Conservation (phyloP, 345 rosid species). For the Luvunga scandens region DNA sequence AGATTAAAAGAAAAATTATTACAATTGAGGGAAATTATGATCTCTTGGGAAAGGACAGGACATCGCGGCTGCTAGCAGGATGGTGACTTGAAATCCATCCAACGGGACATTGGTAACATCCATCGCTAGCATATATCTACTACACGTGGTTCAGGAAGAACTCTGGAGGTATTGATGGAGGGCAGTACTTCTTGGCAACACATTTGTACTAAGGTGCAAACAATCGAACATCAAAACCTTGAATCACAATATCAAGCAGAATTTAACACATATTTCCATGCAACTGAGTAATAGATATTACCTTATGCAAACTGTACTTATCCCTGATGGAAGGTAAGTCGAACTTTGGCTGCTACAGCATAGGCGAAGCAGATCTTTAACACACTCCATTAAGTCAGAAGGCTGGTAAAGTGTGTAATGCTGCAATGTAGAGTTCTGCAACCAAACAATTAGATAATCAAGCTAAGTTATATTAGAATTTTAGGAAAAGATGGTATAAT, state of each 20-base stretch:
- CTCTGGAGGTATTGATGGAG: constrained; percentile 63
- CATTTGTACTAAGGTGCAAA: constrained; percentile 58
- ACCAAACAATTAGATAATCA: constrained; percentile 1
- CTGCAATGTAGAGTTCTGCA: constrained; percentile 74
- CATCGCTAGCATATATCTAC: not conserved
- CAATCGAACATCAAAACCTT: not conserved
- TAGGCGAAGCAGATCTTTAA: constrained; percentile 63
- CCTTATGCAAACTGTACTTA: constrained; percentile 90
- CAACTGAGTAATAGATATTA: constrained; percentile 20
- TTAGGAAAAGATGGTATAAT: not conserved
- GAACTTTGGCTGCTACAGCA: constrained; percentile 46
- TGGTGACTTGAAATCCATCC: constrained; percentile 12
- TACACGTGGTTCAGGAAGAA: constrained; percentile 44
- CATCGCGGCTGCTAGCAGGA: not conserved
- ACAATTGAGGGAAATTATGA: not conserved
- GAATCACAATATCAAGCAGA: not conserved
- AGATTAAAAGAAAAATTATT: not conserved
- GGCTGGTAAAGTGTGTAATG: constrained; percentile 81
- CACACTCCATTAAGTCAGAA: constrained; percentile 62
- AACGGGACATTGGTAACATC: constrained; percentile 31
- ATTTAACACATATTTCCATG: not conserved
- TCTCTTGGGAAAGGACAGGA: not conserved
- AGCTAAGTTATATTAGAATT: too few species aligned
- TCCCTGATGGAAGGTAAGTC: constrained; percentile 73
- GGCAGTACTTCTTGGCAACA: constrained; percentile 80